A percentile compares a stretch with the other conserved stretches of the same genome.
These are phyloP conservation scores for Austroboletus eburneus DNA, from an alignment of 768 basidiomycete genomes.

Conservation along the genomic window DNA sequence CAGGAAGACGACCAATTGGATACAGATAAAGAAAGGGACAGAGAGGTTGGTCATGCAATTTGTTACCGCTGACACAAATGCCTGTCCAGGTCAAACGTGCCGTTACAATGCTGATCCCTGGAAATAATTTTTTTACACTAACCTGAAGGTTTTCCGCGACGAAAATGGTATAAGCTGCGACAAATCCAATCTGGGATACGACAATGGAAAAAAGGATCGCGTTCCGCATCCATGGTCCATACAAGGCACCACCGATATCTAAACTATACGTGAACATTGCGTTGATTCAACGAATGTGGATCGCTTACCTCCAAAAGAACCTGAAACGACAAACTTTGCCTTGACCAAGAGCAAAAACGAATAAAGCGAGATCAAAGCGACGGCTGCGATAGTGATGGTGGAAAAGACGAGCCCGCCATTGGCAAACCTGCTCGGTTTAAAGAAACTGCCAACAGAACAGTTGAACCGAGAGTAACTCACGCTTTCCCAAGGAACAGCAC, in stretches of 20 bases:
- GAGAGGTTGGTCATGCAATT: constrained; percentile 65
- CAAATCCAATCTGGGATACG: constrained; percentile 87
- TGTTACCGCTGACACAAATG: constrained; percentile 79
- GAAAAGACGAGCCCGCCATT: constrained; percentile 97
- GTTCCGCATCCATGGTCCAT: constrained; percentile 91
- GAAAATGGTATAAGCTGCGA: constrained; percentile 91
- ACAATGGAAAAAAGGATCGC: constrained; percentile 84
- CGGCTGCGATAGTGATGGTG: constrained; percentile 63
- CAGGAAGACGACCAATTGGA: constrained; percentile 82
- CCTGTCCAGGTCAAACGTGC: constrained; percentile 37
- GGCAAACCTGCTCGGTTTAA: constrained; percentile 59
- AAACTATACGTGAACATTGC: not conserved
- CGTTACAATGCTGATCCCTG: not conserved
- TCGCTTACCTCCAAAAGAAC: constrained; percentile 83
- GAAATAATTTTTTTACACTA: too few species aligned
- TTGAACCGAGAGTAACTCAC: constrained; percentile 34
- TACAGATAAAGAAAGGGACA: constrained; percentile 75
- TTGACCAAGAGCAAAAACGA: constrained; percentile 89
- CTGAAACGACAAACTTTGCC: constrained; percentile 84
- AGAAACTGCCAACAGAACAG: constrained; percentile 2
- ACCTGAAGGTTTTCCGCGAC: constrained; percentile 85
- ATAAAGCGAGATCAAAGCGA: constrained; percentile 85
- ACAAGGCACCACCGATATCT: constrained; percentile 93
- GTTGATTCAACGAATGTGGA: not conserved
- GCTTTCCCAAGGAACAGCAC: constrained; percentile 95